Evolutionary conservation across 768 basidiomycete species (phyloP).

Genomic region (Dictyophora rubrovolvata): DNA sequence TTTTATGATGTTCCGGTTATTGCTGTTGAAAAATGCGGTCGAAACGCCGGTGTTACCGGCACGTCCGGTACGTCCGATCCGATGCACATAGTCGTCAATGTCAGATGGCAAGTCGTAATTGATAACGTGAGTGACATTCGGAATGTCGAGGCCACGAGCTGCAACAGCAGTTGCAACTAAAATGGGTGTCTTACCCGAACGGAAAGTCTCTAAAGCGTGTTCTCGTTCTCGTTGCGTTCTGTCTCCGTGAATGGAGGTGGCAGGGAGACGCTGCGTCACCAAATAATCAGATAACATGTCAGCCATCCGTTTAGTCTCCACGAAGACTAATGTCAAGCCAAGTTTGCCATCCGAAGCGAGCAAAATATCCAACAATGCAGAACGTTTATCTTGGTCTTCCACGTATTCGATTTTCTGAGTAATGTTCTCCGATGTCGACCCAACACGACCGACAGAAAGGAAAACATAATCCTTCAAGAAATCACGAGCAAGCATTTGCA

Average conservation of each 20-base stretch:
- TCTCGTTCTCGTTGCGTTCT: conserved; percentile 97
- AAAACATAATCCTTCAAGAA: conserved; percentile 99
- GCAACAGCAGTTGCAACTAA: conserved; percentile 98
- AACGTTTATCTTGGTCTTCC: conserved; percentile 94
- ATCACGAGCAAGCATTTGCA: conserved; percentile 91
- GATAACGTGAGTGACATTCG: conserved; percentile 97
- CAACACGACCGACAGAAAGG: conserved; percentile 96
- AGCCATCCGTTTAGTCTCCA: conserved; percentile 99
- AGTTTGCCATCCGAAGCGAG: conserved; percentile 54
- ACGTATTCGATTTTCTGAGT: conserved; percentile 99
- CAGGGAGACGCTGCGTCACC: conserved; percentile 67
- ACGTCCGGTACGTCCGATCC: conserved; percentile 96
- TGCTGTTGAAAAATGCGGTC: conserved; percentile 93
- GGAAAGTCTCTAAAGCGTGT: conserved; percentile 90
- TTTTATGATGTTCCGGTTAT: conserved; percentile 85
- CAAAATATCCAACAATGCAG: conserved; percentile 89
- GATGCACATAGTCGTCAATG: conserved; percentile 98
- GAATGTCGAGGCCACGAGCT: conserved; percentile 97
- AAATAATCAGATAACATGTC: conserved; percentile 97
- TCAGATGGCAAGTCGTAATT: conserved; percentile 97
- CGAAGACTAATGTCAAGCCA: conserved; percentile 83
- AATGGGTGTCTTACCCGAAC: conserved; percentile 88
- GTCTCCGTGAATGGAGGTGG: conserved; percentile 97
- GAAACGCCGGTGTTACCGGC: conserved; percentile 95
- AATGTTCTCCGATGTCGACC: conserved; percentile 98